Evolutionary conservation across 2,329 filamentous ascomycete genomes (phyloP).

Genomic region (Penicillium freii): DNA sequence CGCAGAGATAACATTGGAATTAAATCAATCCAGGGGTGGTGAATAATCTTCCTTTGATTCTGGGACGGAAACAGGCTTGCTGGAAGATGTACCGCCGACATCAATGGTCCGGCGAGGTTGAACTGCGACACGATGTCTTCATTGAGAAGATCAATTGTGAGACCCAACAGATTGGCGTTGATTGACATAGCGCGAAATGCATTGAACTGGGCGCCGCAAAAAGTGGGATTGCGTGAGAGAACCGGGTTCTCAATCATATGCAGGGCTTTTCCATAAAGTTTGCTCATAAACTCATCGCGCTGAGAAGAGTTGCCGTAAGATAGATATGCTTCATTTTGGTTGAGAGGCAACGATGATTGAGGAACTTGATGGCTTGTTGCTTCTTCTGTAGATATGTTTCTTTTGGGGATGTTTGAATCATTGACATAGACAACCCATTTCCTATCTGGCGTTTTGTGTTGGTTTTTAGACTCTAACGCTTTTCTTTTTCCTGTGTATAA

Average conservation of each 20-base stretch:
- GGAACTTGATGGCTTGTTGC: background rate
- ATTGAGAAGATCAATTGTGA: conserved; percentile 12
- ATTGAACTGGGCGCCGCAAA: conserved; percentile 8
- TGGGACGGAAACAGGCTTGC: conserved; percentile 18
- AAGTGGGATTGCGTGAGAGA: background rate
- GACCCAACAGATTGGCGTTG: conserved; percentile 17
- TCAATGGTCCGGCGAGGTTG: conserved; percentile 16
- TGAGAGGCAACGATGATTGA: background rate
- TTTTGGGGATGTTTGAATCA: background rate
- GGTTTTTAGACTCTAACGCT: conserved; percentile 5
- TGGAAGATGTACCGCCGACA: conserved; percentile 10
- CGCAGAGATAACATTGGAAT: conserved; percentile 27
- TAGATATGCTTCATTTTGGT: too few species aligned
- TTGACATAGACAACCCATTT: conserved; percentile 21
- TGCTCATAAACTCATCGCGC: background rate
- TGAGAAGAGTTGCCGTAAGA: too few species aligned
- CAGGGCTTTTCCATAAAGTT: background rate
- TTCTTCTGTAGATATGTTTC: background rate
- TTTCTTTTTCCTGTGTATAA: conserved; percentile 13
- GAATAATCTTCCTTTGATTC: conserved; percentile 18
- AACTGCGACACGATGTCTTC: conserved; percentile 22
- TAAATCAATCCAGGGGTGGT: conserved; percentile 34
- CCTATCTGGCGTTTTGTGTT: background rate
- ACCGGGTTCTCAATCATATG: background rate
- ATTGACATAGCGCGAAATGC: conserved; percentile 11